These are phyloP conservation scores for Durotheca rogersii DNA, from an alignment of 495 filamentous ascomycete species.

Conservation along the genomic window DNA sequence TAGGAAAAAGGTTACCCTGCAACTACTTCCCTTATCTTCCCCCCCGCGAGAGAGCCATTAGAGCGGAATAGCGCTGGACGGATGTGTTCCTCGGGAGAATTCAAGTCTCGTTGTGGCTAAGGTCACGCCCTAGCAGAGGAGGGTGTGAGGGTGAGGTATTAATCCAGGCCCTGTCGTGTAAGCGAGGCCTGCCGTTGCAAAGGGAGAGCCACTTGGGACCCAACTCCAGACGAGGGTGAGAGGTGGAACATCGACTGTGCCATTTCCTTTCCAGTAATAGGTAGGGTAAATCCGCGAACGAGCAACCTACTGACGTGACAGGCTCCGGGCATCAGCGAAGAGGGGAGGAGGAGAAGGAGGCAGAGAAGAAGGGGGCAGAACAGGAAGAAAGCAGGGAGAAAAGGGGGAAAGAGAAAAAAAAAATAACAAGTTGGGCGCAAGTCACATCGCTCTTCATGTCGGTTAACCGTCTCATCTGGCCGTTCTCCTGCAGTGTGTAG, in stretches of 20 bases:
- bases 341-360: too few species aligned
- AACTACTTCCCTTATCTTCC: slow-evolving; percentile 29
- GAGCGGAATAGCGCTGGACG: slow-evolving; percentile 26
- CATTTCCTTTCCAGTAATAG: slow-evolving; percentile 19
- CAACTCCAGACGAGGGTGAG: slow-evolving; percentile 27
- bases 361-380: too few species aligned
- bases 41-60: slow-evolving; percentile 24
- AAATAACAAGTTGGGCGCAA: slow-evolving; percentile 16
- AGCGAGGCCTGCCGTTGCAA: slow-evolving; percentile 33
- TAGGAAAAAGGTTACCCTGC: slow-evolving; percentile 21
- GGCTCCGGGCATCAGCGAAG: too few species aligned
- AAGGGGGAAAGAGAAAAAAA: slow-evolving; percentile 17
- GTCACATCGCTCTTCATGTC: slow-evolving; percentile 11
- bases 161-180: slow-evolving; percentile 33
- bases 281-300: slow-evolving; percentile 18
- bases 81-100: slow-evolving; percentile 24
- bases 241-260: slow-evolving; percentile 31
- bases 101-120: slow-evolving; percentile 27
- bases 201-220: slow-evolving; percentile 29
- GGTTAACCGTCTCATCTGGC: slow-evolving; percentile 18
- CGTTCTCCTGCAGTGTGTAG: slow-evolving; percentile 16
- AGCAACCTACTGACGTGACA: slow-evolving; percentile 22
- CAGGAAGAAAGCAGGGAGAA: too few species aligned
- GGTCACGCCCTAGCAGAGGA: slow-evolving; percentile 29
- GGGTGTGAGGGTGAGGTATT: slow-evolving; percentile 35